Percentiles rank a stretch among this genome's conserved stretches.
Conservation (phyloP, 1,139 yeast genomes). For the Suhomyces panamericanus region DNA sequence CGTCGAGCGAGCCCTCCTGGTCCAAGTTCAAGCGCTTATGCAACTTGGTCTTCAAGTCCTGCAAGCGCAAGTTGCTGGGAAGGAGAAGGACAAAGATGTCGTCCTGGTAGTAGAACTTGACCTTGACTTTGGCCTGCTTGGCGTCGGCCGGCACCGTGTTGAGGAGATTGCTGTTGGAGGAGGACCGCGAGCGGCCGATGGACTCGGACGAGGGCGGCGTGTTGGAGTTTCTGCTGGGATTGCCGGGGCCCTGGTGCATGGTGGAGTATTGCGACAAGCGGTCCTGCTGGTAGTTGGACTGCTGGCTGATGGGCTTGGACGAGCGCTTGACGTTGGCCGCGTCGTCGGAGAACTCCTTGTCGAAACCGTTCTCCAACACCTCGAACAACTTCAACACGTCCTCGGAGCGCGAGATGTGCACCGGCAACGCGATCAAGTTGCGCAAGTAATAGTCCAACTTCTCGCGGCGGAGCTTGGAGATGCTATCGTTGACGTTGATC, state of each 20-base stretch:
- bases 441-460: conserved; percentile 83
- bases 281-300: conserved; percentile 45
- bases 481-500: conserved; percentile 85
- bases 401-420: conserved; percentile 68
- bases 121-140: conserved; percentile 50
- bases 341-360: conserved; percentile 41
- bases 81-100: conserved; percentile 88
- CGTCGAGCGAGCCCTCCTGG: conserved; percentile 1
- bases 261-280: conserved; percentile 45
- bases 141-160: conserved; percentile 3
- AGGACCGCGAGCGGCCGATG: conserved; percentile 15
- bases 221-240: conserved; percentile 22
- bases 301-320: conserved; percentile 43
- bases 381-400: conserved; percentile 74
- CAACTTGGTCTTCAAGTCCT: conserved; percentile 63
- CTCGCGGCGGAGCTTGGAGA: conserved; percentile 80
- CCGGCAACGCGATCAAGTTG: conserved; percentile 72
- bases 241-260: conserved; percentile 18
- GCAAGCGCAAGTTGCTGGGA: conserved; percentile 58
- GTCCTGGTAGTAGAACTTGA: conserved; percentile 83
- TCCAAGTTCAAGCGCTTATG: conserved; percentile 57
- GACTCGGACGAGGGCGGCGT: conserved; percentile 20
- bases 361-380: conserved; percentile 61
- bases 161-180: conserved; percentile 13
- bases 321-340: conserved; percentile 22